Evolutionary conservation across 202 grass and related monocot genomes (phyloP), one percentile per base, ranked within the genome.

Genomic region (Dendrocalamus latiflorus): DNA sequence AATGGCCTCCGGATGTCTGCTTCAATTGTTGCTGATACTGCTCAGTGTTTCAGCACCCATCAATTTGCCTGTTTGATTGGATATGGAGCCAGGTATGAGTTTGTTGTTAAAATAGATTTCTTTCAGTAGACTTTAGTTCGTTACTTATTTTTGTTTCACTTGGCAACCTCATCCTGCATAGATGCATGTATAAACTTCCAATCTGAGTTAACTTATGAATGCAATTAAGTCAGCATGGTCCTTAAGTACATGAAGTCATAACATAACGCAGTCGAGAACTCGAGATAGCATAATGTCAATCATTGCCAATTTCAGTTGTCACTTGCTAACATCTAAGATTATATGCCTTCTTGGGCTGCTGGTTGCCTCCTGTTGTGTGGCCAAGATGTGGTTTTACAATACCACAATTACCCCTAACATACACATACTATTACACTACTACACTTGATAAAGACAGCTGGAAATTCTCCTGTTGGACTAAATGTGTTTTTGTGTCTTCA

Each of bases 41-140:
- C 97, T 86, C 97, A 99, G 84, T 99, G 97, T 87, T 96, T 99
- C 78, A 99, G 93, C 80, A 99, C 97, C 14, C 97, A 99, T 91
- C 97, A 99, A 18, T 99, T 99, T 86, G 93, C 97, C 33, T 99
- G 97, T 89, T 88, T 99, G 86, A 94, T 99, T 50, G 97, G 97
- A 90, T 99, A 99, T 92, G 97, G 97, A 56, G 97, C 91, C 60
- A 99, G 96, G 97, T 99, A 88, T 76, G 54, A 83, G 21, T 78
- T 77, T 44, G 6, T 68, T 79, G 24, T 72, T 72, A 44, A 63
- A 72, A 42, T 43, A 33, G 0, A 48, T 86, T 89, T 90, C n/a
- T 55, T 89, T 68, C 61, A 63, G 34, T 72, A 83, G 14, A 43
- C 9, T 20, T 25, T 33, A 55, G 34, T 56, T 70, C 9, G 8